Evolutionary conservation across 2,329 filamentous ascomycete species (phyloP).

Genomic region (Cladosporium cucumerinum): DNA sequence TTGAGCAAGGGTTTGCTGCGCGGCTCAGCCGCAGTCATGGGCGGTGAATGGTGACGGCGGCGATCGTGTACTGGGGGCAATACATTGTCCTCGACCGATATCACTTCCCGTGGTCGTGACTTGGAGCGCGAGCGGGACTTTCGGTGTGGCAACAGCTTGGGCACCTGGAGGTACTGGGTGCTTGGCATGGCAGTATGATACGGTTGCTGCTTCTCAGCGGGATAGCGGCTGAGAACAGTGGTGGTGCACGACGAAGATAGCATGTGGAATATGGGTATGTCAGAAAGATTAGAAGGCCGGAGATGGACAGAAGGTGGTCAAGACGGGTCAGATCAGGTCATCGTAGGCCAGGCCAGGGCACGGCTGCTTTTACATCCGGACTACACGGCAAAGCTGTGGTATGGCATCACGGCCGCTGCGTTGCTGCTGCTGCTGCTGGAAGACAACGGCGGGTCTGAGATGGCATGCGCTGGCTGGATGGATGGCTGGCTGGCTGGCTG

Average conservation of each 20-base stretch:
- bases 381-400: neutral
- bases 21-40: conserved; percentile 18
- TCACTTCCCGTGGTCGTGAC: conserved; percentile 26
- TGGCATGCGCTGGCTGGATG: conserved; percentile 2
- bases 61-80: conserved; percentile 22
- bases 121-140: conserved; percentile 33
- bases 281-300: neutral
- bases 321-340: conserved; percentile 1
- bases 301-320: neutral
- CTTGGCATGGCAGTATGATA: conserved; percentile 22
- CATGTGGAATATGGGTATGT: conserved; percentile 4
- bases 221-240: neutral
- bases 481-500: neutral
- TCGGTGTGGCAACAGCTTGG: conserved; percentile 33
- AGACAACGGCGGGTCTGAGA: conserved; percentile 4
- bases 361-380: neutral
- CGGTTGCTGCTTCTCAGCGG: neutral
- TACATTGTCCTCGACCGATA: conserved; percentile 22
- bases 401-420: conserved; percentile 4
- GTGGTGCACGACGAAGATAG: neutral
- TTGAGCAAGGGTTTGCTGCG: conserved; percentile 14
- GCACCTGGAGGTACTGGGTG: conserved; percentile 37
- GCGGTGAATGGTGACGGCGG: conserved; percentile 24
- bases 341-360: conserved; percentile 3
- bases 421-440: neutral